These are phyloP conservation scores for Periconia macrospinosa DNA, from an alignment of 2,329 filamentous ascomycete species.

Conservation along the genomic window DNA sequence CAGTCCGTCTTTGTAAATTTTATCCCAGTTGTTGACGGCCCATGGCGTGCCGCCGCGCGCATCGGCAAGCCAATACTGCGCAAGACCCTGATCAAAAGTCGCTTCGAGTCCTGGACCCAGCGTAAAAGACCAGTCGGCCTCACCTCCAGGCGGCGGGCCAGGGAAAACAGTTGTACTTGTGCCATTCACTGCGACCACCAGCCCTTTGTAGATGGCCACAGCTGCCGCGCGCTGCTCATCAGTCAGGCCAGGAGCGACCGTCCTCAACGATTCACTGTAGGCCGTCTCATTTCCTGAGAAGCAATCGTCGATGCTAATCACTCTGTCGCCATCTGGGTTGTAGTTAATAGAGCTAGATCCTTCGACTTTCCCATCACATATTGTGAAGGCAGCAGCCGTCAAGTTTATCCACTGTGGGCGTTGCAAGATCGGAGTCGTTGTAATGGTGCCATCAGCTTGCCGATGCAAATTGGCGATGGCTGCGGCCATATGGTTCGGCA, in stretches of 20 bases:
- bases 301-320: background rate
- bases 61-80: background rate
- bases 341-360: background rate
- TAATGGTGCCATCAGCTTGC: background rate
- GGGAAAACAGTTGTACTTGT: background rate
- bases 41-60: background rate
- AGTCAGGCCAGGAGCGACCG: background rate
- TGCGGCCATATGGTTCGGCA: background rate
- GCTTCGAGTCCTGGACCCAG: background rate
- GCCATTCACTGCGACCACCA: background rate
- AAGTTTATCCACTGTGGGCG: background rate
- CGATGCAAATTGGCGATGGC: background rate
- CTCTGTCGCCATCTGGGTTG: background rate
- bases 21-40: background rate
- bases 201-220: background rate
- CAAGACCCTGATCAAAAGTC: background rate
- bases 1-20: background rate
- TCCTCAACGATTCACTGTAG: background rate
- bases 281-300: background rate
- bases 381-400: background rate
- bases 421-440: background rate
- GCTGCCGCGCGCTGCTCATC: background rate
- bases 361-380: background rate
- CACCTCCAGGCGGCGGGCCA: background rate
- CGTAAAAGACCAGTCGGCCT: background rate